These are phyloP conservation scores for Paecilomyces sp. DNA, from an alignment of 2,329 filamentous ascomycete species.

Conservation along the genomic window DNA sequence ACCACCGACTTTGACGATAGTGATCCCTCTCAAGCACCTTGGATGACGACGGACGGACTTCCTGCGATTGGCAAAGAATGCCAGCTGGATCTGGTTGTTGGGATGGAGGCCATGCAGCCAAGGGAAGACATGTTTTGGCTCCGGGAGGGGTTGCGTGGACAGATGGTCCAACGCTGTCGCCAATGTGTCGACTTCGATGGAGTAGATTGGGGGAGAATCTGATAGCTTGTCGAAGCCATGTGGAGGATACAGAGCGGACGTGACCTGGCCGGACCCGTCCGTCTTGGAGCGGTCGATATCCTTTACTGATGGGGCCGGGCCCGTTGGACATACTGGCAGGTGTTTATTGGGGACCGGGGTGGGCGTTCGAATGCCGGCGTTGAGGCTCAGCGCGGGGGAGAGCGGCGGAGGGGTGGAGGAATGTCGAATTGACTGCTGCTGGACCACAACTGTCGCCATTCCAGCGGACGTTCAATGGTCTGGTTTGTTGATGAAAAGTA, in stretches of 20 bases:
- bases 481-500: not conserved
- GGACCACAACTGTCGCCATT: slow-evolving; percentile 44
- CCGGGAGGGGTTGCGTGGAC: slow-evolving; percentile 72
- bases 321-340: slow-evolving; percentile 79
- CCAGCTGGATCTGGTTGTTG: slow-evolving; percentile 78
- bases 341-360: slow-evolving; percentile 79
- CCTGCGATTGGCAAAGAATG: slow-evolving; percentile 78
- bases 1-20: slow-evolving; percentile 81
- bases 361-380: slow-evolving; percentile 48
- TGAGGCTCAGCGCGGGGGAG: slow-evolving; percentile 49
- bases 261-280: slow-evolving; percentile 27
- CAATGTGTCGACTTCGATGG: slow-evolving; percentile 62
- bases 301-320: slow-evolving; percentile 46
- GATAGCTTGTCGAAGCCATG: slow-evolving; percentile 52
- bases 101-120: slow-evolving; percentile 93
- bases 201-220: slow-evolving; percentile 58
- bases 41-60: slow-evolving; percentile 64
- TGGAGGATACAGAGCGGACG: slow-evolving; percentile 70
- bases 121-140: slow-evolving; percentile 81
- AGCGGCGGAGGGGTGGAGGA: slow-evolving; percentile 44
- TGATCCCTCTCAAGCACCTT: slow-evolving; percentile 70
- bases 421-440: slow-evolving; percentile 38
- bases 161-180: slow-evolving; percentile 67
- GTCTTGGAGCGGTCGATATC: not conserved
- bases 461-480: not conserved